These are phyloP conservation scores for Hebeloma cylindrosporum DNA, from an alignment of 768 basidiomycete genomes.

Conservation along the genomic window DNA sequence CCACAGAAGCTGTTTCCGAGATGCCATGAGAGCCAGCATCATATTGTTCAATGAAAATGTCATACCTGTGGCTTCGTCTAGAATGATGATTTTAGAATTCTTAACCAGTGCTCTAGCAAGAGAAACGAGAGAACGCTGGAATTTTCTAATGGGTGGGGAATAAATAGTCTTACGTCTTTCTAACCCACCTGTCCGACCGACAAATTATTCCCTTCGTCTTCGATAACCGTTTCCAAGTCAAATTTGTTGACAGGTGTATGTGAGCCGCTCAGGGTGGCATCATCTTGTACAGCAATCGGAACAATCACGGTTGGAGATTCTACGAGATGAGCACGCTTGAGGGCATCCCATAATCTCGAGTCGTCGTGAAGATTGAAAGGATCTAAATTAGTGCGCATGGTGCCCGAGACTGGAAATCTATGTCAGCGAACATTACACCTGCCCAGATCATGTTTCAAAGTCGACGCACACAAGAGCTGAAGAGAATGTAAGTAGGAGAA, in stretches of 20 bases:
- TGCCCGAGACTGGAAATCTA: conserved; percentile 60
- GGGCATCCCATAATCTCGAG: conserved; percentile 79
- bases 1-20: conserved; percentile 60
- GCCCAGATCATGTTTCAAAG: not conserved
- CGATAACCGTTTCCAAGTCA: conserved; percentile 76
- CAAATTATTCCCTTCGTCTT: conserved; percentile 82
- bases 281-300: conserved; percentile 22
- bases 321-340: conserved; percentile 81
- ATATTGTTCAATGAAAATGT: not conserved
- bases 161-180: conserved; percentile 17
- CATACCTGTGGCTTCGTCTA: conserved; percentile 85
- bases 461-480: conserved; percentile 47
- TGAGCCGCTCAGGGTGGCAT: conserved; percentile 33
- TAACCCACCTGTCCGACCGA: conserved; percentile 74
- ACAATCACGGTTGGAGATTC: conserved; percentile 40
- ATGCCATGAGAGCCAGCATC: not conserved
- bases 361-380: conserved; percentile 83
- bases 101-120: conserved; percentile 88
- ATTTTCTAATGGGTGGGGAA: not conserved
- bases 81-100: conserved; percentile 74
- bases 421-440: conserved; percentile 1
- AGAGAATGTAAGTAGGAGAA: not conserved
- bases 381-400: conserved; percentile 83
- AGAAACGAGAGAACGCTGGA: conserved; percentile 75
- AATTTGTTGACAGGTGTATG: conserved; percentile 56